Conservation (phyloP, 768 basidiomycete species). For the Phanerochaete carnosa region DNA sequence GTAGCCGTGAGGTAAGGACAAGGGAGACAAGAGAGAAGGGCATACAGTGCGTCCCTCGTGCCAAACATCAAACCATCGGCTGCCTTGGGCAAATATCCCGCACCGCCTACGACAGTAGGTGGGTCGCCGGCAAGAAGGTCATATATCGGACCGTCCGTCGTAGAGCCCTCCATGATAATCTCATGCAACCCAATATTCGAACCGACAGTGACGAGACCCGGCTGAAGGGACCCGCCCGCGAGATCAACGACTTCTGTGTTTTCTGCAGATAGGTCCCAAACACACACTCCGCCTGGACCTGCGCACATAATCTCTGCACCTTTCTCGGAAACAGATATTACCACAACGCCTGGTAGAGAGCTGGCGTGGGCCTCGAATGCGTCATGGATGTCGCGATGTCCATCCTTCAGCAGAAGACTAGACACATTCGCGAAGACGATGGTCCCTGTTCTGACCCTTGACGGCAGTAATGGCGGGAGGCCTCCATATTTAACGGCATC, state of each 20-base stretch:
- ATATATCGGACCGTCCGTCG: slow-evolving; percentile 56
- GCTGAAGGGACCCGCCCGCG: slow-evolving; percentile 57
- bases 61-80: slow-evolving; percentile 59
- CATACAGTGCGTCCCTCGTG: slow-evolving; percentile 29
- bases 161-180: slow-evolving; percentile 54
- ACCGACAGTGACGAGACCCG: slow-evolving; percentile 65
- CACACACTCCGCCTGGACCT: slow-evolving; percentile 23
- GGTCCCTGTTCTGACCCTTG: slow-evolving; percentile 25
- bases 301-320: slow-evolving; percentile 47
- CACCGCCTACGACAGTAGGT: slow-evolving; percentile 39
- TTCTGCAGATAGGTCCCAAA: background rate
- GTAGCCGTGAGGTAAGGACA: background rate
- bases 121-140: slow-evolving; percentile 40
- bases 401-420: slow-evolving; percentile 26
- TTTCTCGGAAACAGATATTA: slow-evolving; percentile 17
- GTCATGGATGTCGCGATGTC: background rate
- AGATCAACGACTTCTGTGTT: slow-evolving; percentile 43
- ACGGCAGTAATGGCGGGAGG: slow-evolving; percentile 58
- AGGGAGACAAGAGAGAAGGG: background rate
- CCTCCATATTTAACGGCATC: slow-evolving; percentile 61
- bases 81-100: slow-evolving; percentile 49
- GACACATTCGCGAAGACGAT: slow-evolving; percentile 57
- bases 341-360: slow-evolving; percentile 30
- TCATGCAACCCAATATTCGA: slow-evolving; percentile 57
- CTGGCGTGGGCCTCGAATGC: slow-evolving; percentile 12